Evolutionary conservation across 257 asterid species (phyloP).

Genomic region (Jacaranda mimosifolia): DNA sequence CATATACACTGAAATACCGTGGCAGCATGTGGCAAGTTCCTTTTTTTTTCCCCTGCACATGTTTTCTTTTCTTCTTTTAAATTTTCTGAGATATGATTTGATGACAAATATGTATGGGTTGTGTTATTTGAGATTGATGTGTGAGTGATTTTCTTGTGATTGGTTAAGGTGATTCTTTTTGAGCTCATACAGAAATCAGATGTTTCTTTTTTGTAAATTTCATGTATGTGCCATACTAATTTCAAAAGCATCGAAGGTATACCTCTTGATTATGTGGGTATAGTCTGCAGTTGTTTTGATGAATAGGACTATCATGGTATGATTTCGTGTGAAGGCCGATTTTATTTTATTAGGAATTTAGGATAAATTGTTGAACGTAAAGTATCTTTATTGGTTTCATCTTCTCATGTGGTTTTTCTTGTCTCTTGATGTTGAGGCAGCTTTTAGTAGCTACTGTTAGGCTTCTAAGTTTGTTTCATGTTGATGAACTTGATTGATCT

Average conservation of each 20-base stretch:
- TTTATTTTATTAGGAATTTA: neutral
- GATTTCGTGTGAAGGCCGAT: neutral
- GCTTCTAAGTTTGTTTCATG: neutral
- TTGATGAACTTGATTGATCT: too few relatives aligned
- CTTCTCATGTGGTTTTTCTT: neutral
- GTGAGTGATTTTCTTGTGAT: neutral
- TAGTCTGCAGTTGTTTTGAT: neutral
- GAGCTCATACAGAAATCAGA: neutral
- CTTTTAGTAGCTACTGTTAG: neutral
- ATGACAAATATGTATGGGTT: neutral
- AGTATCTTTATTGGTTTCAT: neutral
- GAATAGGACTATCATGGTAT: neutral
- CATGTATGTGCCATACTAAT: neutral
- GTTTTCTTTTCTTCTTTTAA: neutral
- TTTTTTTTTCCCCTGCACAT: neutral
- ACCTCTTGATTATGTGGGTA: neutral
- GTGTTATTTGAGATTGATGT: neutral
- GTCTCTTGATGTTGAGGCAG: neutral
- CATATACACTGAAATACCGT: slow-evolving; percentile 64
- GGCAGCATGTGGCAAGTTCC: slow-evolving; percentile 71
- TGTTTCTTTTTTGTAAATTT: neutral
- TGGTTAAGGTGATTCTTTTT: neutral
- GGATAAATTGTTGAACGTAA: neutral
- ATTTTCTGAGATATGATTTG: neutral
- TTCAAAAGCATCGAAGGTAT: neutral